Base-by-base conservation (phyloP, 202 grass and related monocot genomes). In the Miscanthus sacchariflorus region DNA sequence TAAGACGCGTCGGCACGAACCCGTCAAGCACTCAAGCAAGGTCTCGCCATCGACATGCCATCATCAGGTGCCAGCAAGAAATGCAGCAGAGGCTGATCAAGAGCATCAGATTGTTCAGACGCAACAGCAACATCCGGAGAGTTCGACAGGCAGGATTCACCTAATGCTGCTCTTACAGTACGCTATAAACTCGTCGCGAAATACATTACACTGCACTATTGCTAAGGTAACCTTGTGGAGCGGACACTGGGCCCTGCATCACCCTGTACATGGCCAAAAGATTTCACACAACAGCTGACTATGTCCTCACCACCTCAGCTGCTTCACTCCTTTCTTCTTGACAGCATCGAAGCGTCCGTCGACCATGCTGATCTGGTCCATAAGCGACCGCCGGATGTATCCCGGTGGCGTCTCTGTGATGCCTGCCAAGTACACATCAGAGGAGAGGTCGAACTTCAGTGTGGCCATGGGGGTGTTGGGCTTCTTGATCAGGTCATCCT, bases 371-470 rank as follows among this genome's bases (percentile, higher is more conserved):
- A 97, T 99, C 88, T 99, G 97, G 88, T 99, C 86, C 49, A 99
- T 93, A 18, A 99, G 95, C 67, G 93, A 93, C 13, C 94, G 88
- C 4, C 93, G 90, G 68, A 99, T 95, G 88, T 91, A 91, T 56
- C 94, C 94, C 0, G 91, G 94, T 0, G 93, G 94, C 36, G 94
- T 97, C 87, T 97, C 93, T 3, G 93, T 95, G 78, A 99, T 95
- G 59, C 97, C 97, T 3, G 94, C 78, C 72, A 97, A 90, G 91
- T 99, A 97, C 36, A 99, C 97, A n/a, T 94, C 88, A 11, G 97
- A 97, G n/a, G 91, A 85, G 59, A 99, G 90, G 87, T 99, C 97
- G 68, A 97, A 99, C 79, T 99, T 99, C 48, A 99, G 90, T 2
- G 91, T 91, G 50, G 94, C 80, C 79, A 99, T 92, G 19, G 94